These are phyloP conservation scores for Gautieria morchelliformis DNA, from an alignment of 768 basidiomycete genomes.

Conservation along the genomic window DNA sequence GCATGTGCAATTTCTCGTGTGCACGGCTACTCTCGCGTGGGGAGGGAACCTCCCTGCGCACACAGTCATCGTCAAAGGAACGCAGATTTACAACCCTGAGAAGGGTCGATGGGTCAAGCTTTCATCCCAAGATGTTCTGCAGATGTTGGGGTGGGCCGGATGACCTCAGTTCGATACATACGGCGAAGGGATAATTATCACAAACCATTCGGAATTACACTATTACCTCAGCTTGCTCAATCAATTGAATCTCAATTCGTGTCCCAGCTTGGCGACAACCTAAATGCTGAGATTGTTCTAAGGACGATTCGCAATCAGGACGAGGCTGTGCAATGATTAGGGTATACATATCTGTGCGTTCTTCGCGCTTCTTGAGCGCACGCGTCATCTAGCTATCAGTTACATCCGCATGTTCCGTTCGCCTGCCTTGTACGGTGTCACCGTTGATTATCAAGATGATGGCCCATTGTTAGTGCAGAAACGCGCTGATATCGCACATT, in stretches of 20 bases:
- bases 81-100: slow-evolving; percentile 98
- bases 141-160: slow-evolving; percentile 98
- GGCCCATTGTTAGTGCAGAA: slow-evolving; percentile 82
- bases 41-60: slow-evolving; percentile 98
- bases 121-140: slow-evolving; percentile 90
- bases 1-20: slow-evolving; percentile 87
- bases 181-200: slow-evolving; percentile 98
- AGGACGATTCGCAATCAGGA: slow-evolving; percentile 92
- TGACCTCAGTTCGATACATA: slow-evolving; percentile 95
- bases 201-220: slow-evolving; percentile 93
- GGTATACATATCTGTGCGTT: slow-evolving; percentile 84
- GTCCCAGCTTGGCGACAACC: slow-evolving; percentile 81
- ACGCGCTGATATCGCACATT: slow-evolving; percentile 86
- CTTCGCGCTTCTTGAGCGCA: slow-evolving; percentile 1
- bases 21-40: slow-evolving; percentile 98
- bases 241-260: slow-evolving; percentile 95
- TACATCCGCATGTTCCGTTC: slow-evolving; percentile 92
- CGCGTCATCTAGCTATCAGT: slow-evolving; percentile 29
- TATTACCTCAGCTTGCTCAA: slow-evolving; percentile 94
- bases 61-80: slow-evolving; percentile 99
- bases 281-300: slow-evolving; percentile 95
- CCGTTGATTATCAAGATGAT: slow-evolving; percentile 84
- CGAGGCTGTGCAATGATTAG: slow-evolving; percentile 95
- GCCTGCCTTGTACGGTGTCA: slow-evolving; percentile 80
- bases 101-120: slow-evolving; percentile 97